Conservation (phyloP, 177 flowering plant genomes). For the Vitis hybrid region DNA sequence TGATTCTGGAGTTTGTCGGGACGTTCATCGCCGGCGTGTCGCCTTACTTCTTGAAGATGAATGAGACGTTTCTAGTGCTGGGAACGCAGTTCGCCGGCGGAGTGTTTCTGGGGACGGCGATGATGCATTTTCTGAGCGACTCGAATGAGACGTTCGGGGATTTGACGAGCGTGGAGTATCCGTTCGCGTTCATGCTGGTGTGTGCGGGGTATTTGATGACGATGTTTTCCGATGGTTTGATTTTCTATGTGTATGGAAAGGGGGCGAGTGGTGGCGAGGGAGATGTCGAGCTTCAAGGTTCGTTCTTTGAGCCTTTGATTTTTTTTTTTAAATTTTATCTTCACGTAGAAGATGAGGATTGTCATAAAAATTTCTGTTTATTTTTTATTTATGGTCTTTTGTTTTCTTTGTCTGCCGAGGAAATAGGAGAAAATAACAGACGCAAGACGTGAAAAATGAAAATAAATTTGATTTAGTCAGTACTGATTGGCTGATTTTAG, state of each 20-base stretch:
- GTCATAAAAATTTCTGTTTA: too few relatives aligned
- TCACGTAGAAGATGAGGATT: too few relatives aligned
- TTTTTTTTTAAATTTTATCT: too few relatives aligned
- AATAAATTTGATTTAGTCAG: too few relatives aligned
- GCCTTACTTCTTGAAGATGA: conserved; percentile 76
- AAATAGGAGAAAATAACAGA: too few relatives aligned
- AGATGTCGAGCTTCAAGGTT: conserved; percentile 58
- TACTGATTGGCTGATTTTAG: too few relatives aligned
- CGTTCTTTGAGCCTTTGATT: background rate
- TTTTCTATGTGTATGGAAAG: conserved; percentile 40
- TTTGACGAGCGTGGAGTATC: conserved; percentile 48
- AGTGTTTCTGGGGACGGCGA: conserved; percentile 73
- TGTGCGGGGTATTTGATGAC: conserved; percentile 69
- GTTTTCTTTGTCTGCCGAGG: too few relatives aligned
- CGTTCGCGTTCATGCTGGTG: conserved; percentile 76
- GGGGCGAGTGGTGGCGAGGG: background rate
- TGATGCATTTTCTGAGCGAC: conserved; percentile 82
- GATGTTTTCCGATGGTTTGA: conserved; percentile 63
- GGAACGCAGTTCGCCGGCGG: conserved; percentile 92
- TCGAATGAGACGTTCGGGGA: conserved; percentile 62
- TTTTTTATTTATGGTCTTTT: too few relatives aligned
- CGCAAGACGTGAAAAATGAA: too few relatives aligned
- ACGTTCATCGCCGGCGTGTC: conserved; percentile 70
- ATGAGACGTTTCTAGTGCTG: conserved; percentile 56
- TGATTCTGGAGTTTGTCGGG: conserved; percentile 55